A percentile compares a stretch with the other conserved stretches of the same genome.
These are phyloP conservation scores for Oryza coarctata DNA, from an alignment of 176 grass and related monocot species.

Conservation along the genomic window DNA sequence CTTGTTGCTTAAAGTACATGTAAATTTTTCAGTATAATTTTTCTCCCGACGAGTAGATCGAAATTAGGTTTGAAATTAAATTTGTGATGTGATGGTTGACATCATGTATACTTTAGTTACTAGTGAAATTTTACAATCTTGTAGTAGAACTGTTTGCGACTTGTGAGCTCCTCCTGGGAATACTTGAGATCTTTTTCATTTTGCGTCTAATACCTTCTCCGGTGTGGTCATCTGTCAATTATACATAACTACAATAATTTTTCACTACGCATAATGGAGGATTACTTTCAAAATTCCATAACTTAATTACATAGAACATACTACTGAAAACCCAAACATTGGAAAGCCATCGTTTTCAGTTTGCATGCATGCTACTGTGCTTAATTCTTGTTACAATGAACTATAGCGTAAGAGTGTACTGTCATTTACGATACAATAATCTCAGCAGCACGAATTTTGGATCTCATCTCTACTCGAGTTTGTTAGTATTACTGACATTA, in stretches of 20 bases:
- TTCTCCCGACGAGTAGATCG: not conserved
- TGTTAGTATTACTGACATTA: no score
- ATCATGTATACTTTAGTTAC: no score
- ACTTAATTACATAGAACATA: no score
- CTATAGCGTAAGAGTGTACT: not conserved
- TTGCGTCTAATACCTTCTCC: not conserved
- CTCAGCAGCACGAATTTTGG: not conserved
- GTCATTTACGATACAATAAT: not conserved
- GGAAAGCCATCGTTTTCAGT: not conserved
- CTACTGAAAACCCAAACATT: not conserved
- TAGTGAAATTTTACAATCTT: no score
- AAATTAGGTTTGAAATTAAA: not conserved
- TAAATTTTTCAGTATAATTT: not conserved
- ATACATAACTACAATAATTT: no score
- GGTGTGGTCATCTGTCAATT: no score
- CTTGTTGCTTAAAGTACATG: not conserved
- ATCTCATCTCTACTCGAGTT: not conserved
- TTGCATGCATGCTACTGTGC: not conserved
- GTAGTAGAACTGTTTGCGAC: no score
- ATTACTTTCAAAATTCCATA: no score
- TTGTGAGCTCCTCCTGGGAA: not conserved
- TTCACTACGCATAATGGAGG: no score
- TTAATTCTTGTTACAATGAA: not conserved
- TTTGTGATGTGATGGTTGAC: no score
- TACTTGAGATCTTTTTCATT: not conserved